Evolutionary conservation across 2,329 filamentous ascomycete genomes (phyloP), one percentile per base, ranked within the genome.

Genomic region (Aureobasidium sp.): DNA sequence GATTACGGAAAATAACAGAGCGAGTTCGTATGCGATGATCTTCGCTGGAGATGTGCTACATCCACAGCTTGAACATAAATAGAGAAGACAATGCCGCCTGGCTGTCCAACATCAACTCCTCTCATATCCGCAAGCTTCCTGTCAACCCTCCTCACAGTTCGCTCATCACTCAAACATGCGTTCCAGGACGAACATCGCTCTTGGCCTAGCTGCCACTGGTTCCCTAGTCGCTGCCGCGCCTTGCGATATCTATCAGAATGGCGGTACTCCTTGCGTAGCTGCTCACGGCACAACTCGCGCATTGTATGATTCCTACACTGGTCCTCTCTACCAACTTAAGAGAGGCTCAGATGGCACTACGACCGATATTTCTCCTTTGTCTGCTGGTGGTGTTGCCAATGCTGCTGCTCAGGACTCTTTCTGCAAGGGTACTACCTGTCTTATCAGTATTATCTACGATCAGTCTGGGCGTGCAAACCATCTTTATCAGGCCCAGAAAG

Each of bases 241-340:
- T 9, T 87, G 84, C 67, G 85, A 87, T 65, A 78, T 87, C 64
- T 87, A 87, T 72, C 69, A 78, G 1, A 76, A 78, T 0, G 84
- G 82, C 0, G 78, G 78, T 56, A 86, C 83, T 1, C 82, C 84
- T n/a, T 87, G 85, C 67, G 74, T 87, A 12, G 85, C 85, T 0
- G 85, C 85, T 0, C 84, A 87, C 69, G 82, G 82, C 70, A 87
- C 84, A n/a, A 87, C 84, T 62, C 81, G 85, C 4, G 83, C 84
- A 17, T 71, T 87, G 7, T 87, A 86, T 72, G 78, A 72, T 66
- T 67, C 76, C 57, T 87, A 74, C 73, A 75, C 59, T 8, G 81
- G 82, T 4, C 56, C 81, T 0, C 79, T 87, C 1, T 87, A 87
- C 71, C 83, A 87, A 66, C 78, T 87, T 2, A 76, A 77, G 61